Evolutionary conservation across 306 rosid genomes (phyloP).

Genomic region (Vachellia collinsii): DNA sequence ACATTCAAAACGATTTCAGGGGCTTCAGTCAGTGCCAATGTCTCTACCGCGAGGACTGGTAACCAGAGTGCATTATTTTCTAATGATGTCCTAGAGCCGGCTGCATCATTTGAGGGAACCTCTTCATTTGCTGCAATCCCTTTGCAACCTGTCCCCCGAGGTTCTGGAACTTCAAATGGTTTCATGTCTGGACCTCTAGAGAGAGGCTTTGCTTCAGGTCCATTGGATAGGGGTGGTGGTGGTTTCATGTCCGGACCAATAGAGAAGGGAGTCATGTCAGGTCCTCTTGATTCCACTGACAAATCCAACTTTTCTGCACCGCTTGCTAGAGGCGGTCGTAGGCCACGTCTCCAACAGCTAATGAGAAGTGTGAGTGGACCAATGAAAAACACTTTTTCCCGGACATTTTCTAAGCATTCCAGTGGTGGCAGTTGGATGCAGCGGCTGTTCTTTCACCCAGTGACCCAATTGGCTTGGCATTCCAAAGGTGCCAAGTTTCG

Average conservation of each 20-base stretch:
- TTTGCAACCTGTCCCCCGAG: constrained; percentile 73
- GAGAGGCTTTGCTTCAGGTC: constrained; percentile 62
- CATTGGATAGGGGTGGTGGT: constrained; percentile 60
- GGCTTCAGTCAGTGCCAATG: constrained; percentile 77
- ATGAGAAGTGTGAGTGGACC: constrained; percentile 82
- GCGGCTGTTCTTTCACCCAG: constrained; percentile 57
- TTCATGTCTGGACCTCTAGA: constrained; percentile 79
- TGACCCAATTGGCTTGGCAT: constrained; percentile 62
- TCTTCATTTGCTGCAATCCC: constrained; percentile 70
- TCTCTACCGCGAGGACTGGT: constrained; percentile 64
- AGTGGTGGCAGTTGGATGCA: constrained; percentile 64
- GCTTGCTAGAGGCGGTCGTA: constrained; percentile 49
- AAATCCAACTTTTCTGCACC: constrained; percentile 72
- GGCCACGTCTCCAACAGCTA: constrained; percentile 59
- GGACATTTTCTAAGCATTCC: constrained; percentile 61
- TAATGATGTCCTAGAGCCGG: constrained; percentile 59
- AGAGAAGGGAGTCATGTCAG: constrained; percentile 73
- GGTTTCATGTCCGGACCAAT: constrained; percentile 76
- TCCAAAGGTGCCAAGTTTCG: constrained; percentile 60
- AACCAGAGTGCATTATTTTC: constrained; percentile 58
- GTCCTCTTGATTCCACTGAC: constrained; percentile 67
- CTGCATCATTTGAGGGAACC: constrained; percentile 71
- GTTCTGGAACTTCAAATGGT: constrained; percentile 64
- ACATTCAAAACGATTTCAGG: constrained; percentile 67
- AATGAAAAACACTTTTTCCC: constrained; percentile 59